A percentile compares a stretch with the other conserved stretches of the same genome.
phyloP scores from a whole-genome alignment of 139 green algal genomes.

The Chlorella vulgaris region DNA sequence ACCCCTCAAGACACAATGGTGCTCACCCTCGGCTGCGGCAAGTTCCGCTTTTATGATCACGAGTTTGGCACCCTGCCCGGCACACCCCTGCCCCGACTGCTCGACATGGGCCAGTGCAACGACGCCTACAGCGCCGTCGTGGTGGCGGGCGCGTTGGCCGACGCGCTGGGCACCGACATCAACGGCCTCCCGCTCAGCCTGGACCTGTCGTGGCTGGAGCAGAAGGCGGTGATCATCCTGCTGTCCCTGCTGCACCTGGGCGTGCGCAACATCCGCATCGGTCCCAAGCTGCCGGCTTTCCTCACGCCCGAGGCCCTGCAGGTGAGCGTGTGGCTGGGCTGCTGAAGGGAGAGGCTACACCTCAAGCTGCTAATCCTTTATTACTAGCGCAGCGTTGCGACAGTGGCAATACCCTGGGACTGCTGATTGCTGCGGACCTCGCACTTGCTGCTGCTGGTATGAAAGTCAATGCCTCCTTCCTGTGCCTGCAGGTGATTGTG shows the following conservation, averaged over 20 bases:
- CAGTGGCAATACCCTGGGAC: too few relatives aligned
- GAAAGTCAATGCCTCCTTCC: neutral
- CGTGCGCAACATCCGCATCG: conserved; percentile 77
- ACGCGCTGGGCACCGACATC: conserved; percentile 76
- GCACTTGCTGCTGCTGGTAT: neutral
- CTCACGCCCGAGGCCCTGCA: conserved; percentile 71
- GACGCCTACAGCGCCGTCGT: conserved; percentile 67
- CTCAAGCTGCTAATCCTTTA: too few relatives aligned
- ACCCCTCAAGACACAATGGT: conserved; percentile 55
- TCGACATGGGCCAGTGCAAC: conserved; percentile 82
- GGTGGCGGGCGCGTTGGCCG: conserved; percentile 71
- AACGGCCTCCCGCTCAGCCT: conserved; percentile 79
- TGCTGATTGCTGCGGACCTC: neutral
- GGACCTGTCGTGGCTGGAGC: conserved; percentile 83
- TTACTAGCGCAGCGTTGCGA: neutral
- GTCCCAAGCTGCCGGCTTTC: conserved; percentile 75
- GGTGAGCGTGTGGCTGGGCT: too few relatives aligned
- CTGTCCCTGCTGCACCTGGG: conserved; percentile 78
- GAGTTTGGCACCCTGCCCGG: conserved; percentile 22
- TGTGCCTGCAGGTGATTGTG: conserved; percentile 50
- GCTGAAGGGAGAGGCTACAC: neutral
- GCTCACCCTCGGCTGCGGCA: conserved; percentile 76
- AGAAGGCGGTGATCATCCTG: conserved; percentile 83
- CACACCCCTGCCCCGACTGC: conserved; percentile 30
- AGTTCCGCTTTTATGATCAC: conserved; percentile 78